phyloP scores from a whole-genome alignment of 2,329 filamentous ascomycete species.

The Xylaria sp. region DNA sequence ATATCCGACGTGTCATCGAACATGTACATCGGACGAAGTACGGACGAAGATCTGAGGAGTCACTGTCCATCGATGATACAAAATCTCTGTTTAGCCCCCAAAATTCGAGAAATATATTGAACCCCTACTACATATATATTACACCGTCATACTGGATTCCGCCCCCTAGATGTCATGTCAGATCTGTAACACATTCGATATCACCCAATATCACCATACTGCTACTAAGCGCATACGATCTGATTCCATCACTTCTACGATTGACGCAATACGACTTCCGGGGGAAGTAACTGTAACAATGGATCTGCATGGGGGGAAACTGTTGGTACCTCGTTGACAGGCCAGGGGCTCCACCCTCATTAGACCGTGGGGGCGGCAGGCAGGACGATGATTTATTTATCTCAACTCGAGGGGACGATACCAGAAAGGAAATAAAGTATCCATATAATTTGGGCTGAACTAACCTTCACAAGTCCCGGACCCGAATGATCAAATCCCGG shows the following conservation, averaged over 20 bases:
- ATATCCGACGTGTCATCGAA: not conserved
- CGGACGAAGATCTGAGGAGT: not conserved
- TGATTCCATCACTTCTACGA: not conserved
- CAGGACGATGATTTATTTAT: not conserved
- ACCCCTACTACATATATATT: conserved; percentile 20
- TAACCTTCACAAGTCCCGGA: not conserved
- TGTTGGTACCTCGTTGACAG: not conserved
- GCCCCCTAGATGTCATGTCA: conserved; percentile 15
- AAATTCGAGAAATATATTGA: conserved; percentile 14
- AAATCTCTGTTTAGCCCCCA: conserved; percentile 3
- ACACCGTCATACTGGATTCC: not conserved
- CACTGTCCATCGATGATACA: not conserved
- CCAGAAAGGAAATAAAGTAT: not conserved
- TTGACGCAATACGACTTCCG: not conserved
- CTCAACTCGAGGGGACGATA: not conserved
- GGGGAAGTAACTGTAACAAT: not conserved
- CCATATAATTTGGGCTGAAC: not conserved
- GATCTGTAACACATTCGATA: conserved; percentile 4
- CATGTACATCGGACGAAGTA: not conserved
- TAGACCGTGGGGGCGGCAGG: conserved; percentile 10
- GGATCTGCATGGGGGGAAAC: not conserved
- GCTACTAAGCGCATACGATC: not conserved
- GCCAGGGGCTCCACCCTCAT: not conserved
- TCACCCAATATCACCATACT: not conserved
- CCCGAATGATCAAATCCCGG: not conserved